phyloP scores from a whole-genome alignment of 2,329 filamentous ascomycete species.

The Leptographium flavum region DNA sequence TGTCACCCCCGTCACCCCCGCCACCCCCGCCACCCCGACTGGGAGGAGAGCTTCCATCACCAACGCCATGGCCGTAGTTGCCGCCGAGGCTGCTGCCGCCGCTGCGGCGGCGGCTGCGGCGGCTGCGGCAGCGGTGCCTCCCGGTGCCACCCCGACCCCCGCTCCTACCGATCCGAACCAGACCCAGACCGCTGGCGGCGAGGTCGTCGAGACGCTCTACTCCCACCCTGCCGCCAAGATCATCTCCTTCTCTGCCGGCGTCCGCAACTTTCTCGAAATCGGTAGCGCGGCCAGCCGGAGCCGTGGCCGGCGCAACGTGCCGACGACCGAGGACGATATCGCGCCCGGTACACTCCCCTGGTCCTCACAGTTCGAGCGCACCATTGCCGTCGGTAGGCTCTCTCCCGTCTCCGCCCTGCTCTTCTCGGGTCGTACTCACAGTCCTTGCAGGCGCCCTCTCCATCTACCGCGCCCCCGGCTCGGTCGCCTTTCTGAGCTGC shows the following conservation, averaged over 20 bases:
- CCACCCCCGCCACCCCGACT: too few relatives aligned
- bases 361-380: constrained; percentile 63
- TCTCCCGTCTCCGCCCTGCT: not conserved
- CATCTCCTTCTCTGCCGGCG: constrained; percentile 33
- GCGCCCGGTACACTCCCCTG: constrained; percentile 54
- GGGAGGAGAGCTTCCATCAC: not conserved
- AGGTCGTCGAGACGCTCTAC: constrained; percentile 55
- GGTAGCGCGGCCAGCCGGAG: constrained; percentile 14
- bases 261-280: constrained; percentile 19
- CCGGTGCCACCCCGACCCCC: constrained; percentile 1
- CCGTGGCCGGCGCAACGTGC: constrained; percentile 7
- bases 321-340: constrained; percentile 21
- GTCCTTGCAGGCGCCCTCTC: constrained; percentile 47
- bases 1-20: too few relatives aligned
- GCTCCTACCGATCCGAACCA: not conserved
- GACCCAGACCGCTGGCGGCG: constrained; percentile 6
- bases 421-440: not conserved
- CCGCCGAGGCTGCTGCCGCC: constrained; percentile 9
- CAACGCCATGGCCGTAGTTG: constrained; percentile 3
- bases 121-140: constrained; percentile 3
- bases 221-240: constrained; percentile 61
- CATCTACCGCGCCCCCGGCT: constrained; percentile 75
- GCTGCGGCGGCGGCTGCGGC: constrained; percentile 2
- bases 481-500: constrained; percentile 78
- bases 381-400: constrained; percentile 57